A percentile compares a stretch with the other conserved stretches of the same genome.
Evolutionary conservation across 768 basidiomycete species (phyloP).

Genomic region (Agaricus sinodeliciosus): DNA sequence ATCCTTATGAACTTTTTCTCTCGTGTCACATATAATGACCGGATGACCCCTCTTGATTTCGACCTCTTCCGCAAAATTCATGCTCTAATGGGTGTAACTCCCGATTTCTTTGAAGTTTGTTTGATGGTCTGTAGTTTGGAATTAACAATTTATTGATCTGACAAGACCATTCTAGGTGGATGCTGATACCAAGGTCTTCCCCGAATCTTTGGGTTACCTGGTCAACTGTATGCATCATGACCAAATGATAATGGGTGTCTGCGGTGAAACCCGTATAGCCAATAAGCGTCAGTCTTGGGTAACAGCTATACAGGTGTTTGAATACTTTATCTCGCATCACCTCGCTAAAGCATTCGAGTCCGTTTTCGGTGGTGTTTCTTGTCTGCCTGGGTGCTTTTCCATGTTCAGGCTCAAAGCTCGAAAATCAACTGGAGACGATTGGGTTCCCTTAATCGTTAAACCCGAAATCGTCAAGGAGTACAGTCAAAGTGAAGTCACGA

Average conservation of each 20-base stretch:
- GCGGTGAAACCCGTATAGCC: constrained; percentile 97
- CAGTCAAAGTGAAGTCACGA: constrained; percentile 88
- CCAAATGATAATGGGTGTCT: constrained; percentile 98
- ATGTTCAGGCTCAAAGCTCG: constrained; percentile 98
- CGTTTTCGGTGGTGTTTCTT: constrained; percentile 98
- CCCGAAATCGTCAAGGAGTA: constrained; percentile 98
- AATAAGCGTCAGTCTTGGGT: constrained; percentile 99
- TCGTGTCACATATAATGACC: constrained; percentile 97
- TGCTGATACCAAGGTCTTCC: constrained; percentile 95
- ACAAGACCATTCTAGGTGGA: constrained; percentile 63
- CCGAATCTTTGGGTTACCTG: constrained; percentile 81
- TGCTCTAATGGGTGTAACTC: constrained; percentile 96
- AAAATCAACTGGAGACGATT: constrained; percentile 83
- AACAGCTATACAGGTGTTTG: constrained; percentile 95
- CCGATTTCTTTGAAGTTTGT: constrained; percentile 96
- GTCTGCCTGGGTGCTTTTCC: constrained; percentile 98
- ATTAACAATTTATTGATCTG: not conserved
- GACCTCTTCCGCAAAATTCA: constrained; percentile 98
- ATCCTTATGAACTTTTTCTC: constrained; percentile 99
- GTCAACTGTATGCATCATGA: constrained; percentile 99
- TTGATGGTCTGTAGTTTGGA: constrained; percentile 72
- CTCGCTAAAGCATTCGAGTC: constrained; percentile 98
- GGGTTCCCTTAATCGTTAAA: constrained; percentile 95
- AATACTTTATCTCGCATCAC: constrained; percentile 99
- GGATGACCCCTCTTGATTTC: constrained; percentile 96